Base-by-base conservation (phyloP, 1,284 basidiomycete genomes). In the Moniliophthora roreri region DNA sequence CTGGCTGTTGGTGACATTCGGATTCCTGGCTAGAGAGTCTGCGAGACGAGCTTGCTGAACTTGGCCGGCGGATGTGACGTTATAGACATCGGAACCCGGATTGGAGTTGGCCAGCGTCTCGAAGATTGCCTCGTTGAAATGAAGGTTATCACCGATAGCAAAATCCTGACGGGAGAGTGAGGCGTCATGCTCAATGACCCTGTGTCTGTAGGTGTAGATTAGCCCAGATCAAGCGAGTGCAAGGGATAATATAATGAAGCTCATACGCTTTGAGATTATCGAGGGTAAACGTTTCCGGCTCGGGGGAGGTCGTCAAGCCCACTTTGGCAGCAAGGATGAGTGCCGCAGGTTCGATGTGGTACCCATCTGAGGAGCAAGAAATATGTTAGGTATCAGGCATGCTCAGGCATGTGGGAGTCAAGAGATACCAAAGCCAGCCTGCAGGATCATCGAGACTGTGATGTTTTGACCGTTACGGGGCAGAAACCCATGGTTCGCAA, bases 401-500 rank as follows among this genome's bases (percentile, higher is more conserved):
- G n/a, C n/a, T n/a, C n/a, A n/a, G n/a, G n/a, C n/a, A n/a, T n/a
- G n/a, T n/a, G n/a, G n/a, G n/a, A n/a, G n/a, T n/a, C n/a, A n/a
- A 26, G 35, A 9, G 35, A 16, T 23, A 59, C 60, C 48, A 32
- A 55, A 2, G 9, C 44, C 49, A 8, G 51, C 60, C 11, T 58
- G 16, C 2, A 60, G 15, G n/a, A 58, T 57, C 37, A 53, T 52
- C 1, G 51, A 21, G 18, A 62, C 52, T 4, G 60, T 54, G 39
- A 63, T 52, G 23, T 60, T 58, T 16, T 41, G 55, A 15, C 62
- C 62, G 42, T 53, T 48, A n/a, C 60, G 51, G 9, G 58, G 57
- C n/a, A 63, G 40, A 48, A 58, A 63, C 5, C 58, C 60, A 37
- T 63, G 62, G 38, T 63, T 63, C 11, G 62, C 62, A 8, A 63